Conservation (phyloP, 495 filamentous ascomycete species). For the Extremus antarcticus region DNA sequence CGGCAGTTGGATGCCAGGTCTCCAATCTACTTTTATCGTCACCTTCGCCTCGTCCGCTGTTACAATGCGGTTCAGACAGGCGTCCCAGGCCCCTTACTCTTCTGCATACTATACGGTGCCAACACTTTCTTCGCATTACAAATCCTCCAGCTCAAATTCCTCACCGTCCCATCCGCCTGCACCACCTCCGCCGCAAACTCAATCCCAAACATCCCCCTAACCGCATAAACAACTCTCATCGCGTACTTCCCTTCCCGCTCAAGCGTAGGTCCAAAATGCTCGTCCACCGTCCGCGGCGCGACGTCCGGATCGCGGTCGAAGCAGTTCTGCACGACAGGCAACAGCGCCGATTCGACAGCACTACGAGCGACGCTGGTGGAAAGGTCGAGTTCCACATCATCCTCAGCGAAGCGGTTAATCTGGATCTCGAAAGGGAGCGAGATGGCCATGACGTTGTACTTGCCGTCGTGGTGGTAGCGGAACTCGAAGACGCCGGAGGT, state of each 20-base stretch:
- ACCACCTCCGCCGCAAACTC: constrained; percentile 92
- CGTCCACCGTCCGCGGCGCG: constrained; percentile 67
- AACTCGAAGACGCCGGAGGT: constrained; percentile 91
- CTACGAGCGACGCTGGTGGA: constrained; percentile 23
- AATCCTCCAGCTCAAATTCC: constrained; percentile 87
- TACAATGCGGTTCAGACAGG: neutral
- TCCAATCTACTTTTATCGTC: neutral
- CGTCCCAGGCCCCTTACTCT: neutral
- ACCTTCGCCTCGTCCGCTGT: neutral
- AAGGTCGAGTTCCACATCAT: constrained; percentile 25
- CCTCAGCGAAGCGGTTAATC: constrained; percentile 60
- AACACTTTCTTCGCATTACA: constrained; percentile 91
- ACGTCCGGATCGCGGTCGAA: constrained; percentile 88
- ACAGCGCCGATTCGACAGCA: constrained; percentile 57
- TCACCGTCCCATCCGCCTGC: constrained; percentile 80
- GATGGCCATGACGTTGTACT: constrained; percentile 93
- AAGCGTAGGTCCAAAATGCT: constrained; percentile 71
- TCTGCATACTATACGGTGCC: constrained; percentile 47
- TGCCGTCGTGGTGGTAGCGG: constrained; percentile 89
- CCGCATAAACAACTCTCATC: constrained; percentile 80
- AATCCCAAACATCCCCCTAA: constrained; percentile 95
- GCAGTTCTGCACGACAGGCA: constrained; percentile 80
- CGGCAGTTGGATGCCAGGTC: neutral
- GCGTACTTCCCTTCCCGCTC: constrained; percentile 82
- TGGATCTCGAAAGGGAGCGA: constrained; percentile 86